Evolutionary conservation across 1,284 basidiomycete species (phyloP), one percentile per base, ranked within the genome.

Genomic region (Entoloma clypeatum): DNA sequence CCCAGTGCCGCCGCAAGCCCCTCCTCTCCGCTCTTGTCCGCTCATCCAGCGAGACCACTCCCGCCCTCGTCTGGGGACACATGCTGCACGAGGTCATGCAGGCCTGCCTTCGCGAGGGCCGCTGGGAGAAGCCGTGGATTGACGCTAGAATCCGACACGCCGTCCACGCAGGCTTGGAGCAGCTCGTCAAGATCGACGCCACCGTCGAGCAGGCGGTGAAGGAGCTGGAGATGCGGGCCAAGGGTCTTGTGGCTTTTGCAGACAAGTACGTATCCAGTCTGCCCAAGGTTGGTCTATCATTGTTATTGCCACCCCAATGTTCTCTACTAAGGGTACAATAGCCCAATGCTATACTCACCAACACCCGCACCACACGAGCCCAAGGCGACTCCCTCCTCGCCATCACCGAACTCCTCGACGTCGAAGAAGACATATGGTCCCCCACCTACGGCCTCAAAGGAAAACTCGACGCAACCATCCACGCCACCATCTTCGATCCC

Each of bases 371-470:
- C 10, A 52, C 54, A 1, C 67, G 71, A 14, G 60, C 69, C 7
- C 69, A 69, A 38, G 55, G 72, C 21, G 63, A 62, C 0, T 72
- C 79, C 0, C 65, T 74, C 4, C 71, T 95, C 0, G 86, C 88
- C 0, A 82, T 97, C 38, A 71, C 76, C 7, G 70, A 80, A 17
- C 61, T 93, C 2, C 76, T 89, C 48, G 93, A 93, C 44, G 77
- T 96, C 28, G 96, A 99, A 67, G 95, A 99, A 61, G 94, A 98
- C 52, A 95, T 99, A 47, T 96, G 92, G 87, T 94, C 90, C 0
- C 94, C 96, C 0, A 86, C 83, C 8, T 96, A 88, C 58, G 96
- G 95, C 1, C 72, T 99, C 27, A 97, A 95, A 61, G 96, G 95
- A 16, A 98, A 97, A 63, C 71, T 99, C 13, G 95, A 99, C 54